A percentile compares a stretch with the other conserved stretches of the same genome.
phyloP scores from a whole-genome alignment of 1,139 yeast species.

The Kluyveromyces sp. region DNA sequence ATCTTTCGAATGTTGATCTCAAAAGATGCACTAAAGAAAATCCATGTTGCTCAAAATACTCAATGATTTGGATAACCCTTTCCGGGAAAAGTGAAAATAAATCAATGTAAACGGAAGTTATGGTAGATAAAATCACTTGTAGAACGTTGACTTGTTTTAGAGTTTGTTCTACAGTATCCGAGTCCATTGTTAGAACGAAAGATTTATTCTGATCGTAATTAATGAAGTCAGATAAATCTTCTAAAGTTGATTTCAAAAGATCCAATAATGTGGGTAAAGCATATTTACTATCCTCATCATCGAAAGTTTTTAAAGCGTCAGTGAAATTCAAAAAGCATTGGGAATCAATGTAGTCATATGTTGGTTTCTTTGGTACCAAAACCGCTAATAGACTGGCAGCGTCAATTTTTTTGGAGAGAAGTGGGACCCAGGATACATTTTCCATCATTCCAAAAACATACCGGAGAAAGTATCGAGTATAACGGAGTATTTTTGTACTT shows the following conservation, averaged over 20 bases:
- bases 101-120: constrained; percentile 49
- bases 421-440: constrained; percentile 37
- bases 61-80: constrained; percentile 41
- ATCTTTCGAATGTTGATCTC: constrained; percentile 40
- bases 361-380: constrained; percentile 39
- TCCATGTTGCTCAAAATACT: constrained; percentile 37
- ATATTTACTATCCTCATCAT: constrained; percentile 47
- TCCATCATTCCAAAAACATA: constrained; percentile 29
- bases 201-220: constrained; percentile 28
- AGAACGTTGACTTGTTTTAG: constrained; percentile 33
- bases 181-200: constrained; percentile 29
- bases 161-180: constrained; percentile 24
- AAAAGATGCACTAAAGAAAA: constrained; percentile 33
- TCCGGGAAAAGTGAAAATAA: constrained; percentile 43
- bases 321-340: constrained; percentile 46
- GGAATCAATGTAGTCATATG: constrained; percentile 54
- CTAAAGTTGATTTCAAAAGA: constrained; percentile 28
- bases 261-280: constrained; percentile 35
- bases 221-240: constrained; percentile 33
- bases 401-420: constrained; percentile 36
- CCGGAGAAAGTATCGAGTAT: constrained; percentile 29
- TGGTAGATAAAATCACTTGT: constrained; percentile 37
- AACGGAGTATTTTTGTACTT: constrained; percentile 27
- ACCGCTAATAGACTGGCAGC: constrained; percentile 39
- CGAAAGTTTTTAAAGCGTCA: constrained; percentile 48